These are phyloP conservation scores for Acarospora socialis DNA, from an alignment of 2,329 filamentous ascomycete species.

Conservation along the genomic window DNA sequence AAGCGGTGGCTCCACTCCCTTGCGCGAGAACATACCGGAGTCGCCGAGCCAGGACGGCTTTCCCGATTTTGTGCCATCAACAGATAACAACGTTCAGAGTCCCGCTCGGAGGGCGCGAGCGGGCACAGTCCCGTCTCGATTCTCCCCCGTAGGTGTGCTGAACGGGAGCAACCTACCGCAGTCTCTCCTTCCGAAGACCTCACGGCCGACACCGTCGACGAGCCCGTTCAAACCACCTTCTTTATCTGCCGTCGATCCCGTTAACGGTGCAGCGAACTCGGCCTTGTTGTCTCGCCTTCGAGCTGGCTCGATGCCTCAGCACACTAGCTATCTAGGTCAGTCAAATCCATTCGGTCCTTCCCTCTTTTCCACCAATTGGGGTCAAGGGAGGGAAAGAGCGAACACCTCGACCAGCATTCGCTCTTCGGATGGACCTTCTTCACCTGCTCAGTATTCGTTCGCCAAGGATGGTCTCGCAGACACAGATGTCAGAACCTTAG, in stretches of 20 bases:
- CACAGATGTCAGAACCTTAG: slow-evolving; percentile 80
- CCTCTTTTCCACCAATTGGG: slow-evolving; percentile 79
- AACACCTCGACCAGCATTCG: slow-evolving; percentile 82
- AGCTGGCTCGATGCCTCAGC: slow-evolving; percentile 88
- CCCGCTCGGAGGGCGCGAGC: slow-evolving; percentile 70
- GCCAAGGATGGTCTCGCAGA: slow-evolving; percentile 74
- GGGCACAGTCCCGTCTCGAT: slow-evolving; percentile 89
- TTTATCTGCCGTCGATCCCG: slow-evolving; percentile 25
- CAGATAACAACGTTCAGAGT: slow-evolving; percentile 48
- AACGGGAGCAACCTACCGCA: slow-evolving; percentile 43
- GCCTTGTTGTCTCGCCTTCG: slow-evolving; percentile 71
- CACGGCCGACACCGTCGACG: slow-evolving; percentile 71
- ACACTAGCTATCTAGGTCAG: slow-evolving; percentile 50
- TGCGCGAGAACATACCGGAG: slow-evolving; percentile 94
- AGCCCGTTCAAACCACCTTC: slow-evolving; percentile 66
- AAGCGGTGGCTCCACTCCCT: slow-evolving; percentile 87
- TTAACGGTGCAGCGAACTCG: slow-evolving; percentile 41
- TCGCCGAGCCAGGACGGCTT: slow-evolving; percentile 87
- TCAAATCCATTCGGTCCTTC: slow-evolving; percentile 68
- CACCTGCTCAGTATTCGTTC: slow-evolving; percentile 73
- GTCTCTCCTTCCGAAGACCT: slow-evolving; percentile 57
- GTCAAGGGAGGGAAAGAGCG: slow-evolving; percentile 63
- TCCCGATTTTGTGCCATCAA: slow-evolving; percentile 67
- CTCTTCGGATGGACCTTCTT: slow-evolving; percentile 74
- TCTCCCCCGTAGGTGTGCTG: slow-evolving; percentile 60